Evolutionary conservation across 140 eudicot species (phyloP).

Genomic region (Oenanthe javanica): DNA sequence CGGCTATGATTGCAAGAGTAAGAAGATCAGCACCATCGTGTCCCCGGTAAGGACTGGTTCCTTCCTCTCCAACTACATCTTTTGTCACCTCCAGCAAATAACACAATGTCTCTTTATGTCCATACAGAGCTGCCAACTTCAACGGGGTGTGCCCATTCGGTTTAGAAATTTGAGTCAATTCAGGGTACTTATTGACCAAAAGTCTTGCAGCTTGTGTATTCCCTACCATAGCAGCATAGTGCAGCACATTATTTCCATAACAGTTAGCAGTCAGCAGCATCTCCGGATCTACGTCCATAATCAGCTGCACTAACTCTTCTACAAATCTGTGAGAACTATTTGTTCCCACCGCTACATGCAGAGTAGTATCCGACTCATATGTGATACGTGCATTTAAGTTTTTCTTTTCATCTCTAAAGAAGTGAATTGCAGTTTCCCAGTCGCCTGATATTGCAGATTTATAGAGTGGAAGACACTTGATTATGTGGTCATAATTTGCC

Average conservation of each 20-base stretch:
- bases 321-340: slow-evolving; percentile 29
- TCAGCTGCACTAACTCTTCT: slow-evolving; percentile 4
- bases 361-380: slow-evolving; percentile 24
- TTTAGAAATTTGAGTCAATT: not conserved
- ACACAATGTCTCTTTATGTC: not conserved
- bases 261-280: not conserved
- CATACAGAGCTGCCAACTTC: slow-evolving; percentile 6
- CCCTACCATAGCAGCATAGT: slow-evolving; percentile 8
- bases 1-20: not conserved
- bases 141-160: not conserved
- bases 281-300: not conserved
- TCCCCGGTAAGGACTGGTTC: slow-evolving; percentile 1
- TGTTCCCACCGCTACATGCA: slow-evolving; percentile 34
- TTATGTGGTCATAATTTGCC: slow-evolving; percentile 11
- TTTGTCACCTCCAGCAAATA: not conserved
- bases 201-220: not conserved
- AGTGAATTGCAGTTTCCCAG: slow-evolving; percentile 19
- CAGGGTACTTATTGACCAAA: not conserved
- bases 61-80: not conserved
- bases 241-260: not conserved
- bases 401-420: slow-evolving; percentile 10
- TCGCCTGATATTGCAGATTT: slow-evolving; percentile 26
- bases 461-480: slow-evolving; percentile 23
- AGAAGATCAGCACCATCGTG: slow-evolving; percentile 5
- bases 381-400: slow-evolving; percentile 27